Conservation (phyloP, 805 yeast species). For the Maudiozyma saulgeensis region DNA sequence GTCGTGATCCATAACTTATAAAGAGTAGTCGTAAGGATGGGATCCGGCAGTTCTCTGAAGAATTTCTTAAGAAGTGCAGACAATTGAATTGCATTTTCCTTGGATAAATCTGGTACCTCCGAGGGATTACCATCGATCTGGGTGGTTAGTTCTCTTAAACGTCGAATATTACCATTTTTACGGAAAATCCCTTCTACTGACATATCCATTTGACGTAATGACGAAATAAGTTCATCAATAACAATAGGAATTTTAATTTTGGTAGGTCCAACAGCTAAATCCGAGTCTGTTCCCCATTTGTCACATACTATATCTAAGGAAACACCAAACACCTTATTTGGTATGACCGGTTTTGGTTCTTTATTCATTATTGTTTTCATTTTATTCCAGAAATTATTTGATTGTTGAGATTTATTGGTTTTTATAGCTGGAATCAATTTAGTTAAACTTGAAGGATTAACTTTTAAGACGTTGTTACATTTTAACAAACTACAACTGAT, state of each 20-base stretch:
- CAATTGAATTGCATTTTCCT: conserved; percentile 79
- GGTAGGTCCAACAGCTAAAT: conserved; percentile 74
- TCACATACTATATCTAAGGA: conserved; percentile 60
- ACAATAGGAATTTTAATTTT: conserved; percentile 74
- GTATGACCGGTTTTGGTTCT: conserved; percentile 18
- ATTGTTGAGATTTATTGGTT: neutral
- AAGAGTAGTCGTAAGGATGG: conserved; percentile 66
- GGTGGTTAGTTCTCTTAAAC: conserved; percentile 62
- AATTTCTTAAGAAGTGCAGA: conserved; percentile 90
- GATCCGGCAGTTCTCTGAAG: conserved; percentile 86
- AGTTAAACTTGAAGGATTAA: conserved; percentile 1
- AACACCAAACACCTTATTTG: conserved; percentile 60
- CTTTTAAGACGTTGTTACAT: conserved; percentile 13
- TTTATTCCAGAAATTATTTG: conserved; percentile 22
- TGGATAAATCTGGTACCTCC: conserved; percentile 56
- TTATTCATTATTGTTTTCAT: conserved; percentile 23
- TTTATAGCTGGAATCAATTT: conserved; percentile 1
- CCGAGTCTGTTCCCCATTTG: conserved; percentile 73
- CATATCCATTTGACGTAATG: conserved; percentile 84
- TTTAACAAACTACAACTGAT: conserved; percentile 35
- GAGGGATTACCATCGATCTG: conserved; percentile 66
- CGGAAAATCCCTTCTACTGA: conserved; percentile 94
- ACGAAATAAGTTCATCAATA: conserved; percentile 75
- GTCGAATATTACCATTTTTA: conserved; percentile 87
- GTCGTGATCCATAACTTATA: conserved; percentile 73